Evolutionary conservation across 2,329 filamentous ascomycete species (phyloP).

Genomic region (Phialemoniopsis sp.): DNA sequence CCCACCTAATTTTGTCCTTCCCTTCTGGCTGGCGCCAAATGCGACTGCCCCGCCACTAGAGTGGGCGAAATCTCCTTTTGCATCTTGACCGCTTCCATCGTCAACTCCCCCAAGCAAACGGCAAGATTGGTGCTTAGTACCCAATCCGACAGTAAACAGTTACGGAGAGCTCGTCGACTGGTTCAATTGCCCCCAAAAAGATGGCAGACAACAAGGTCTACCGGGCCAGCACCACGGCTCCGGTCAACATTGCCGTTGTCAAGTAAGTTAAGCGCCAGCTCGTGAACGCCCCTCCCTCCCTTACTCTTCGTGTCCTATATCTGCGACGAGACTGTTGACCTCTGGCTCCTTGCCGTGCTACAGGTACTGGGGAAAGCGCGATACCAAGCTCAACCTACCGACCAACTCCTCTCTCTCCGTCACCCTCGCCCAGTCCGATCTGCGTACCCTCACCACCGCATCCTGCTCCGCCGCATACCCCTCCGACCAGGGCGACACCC

Average conservation of each 20-base stretch:
- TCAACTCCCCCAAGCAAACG: too few relatives aligned
- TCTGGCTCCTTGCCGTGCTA: slow-evolving; percentile 33
- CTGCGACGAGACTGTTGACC: slow-evolving; percentile 8
- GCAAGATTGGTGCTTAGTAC: too few relatives aligned
- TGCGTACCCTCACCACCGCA: slow-evolving; percentile 93
- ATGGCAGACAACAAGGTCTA: slow-evolving; percentile 62
- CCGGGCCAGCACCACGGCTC: slow-evolving; percentile 91
- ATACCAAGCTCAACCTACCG: slow-evolving; percentile 88
- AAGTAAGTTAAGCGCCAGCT: slow-evolving; percentile 66
- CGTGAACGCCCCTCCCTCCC: slow-evolving; percentile 10
- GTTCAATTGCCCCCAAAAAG: neutral
- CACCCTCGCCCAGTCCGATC: slow-evolving; percentile 88
- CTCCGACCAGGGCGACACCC: slow-evolving; percentile 53
- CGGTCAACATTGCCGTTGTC: slow-evolving; percentile 97
- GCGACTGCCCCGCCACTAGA: too few relatives aligned
- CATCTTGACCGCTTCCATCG: too few relatives aligned
- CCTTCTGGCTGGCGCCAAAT: too few relatives aligned
- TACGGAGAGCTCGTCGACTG: too few relatives aligned
- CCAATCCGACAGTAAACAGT: too few relatives aligned
- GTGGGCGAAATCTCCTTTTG: too few relatives aligned
- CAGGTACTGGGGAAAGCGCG: slow-evolving; percentile 92
- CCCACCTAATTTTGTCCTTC: too few relatives aligned
- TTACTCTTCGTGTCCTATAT: slow-evolving; percentile 8
- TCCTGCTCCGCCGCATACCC: slow-evolving; percentile 75
- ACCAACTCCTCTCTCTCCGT: slow-evolving; percentile 98